Conservation (phyloP, 1,284 basidiomycete genomes). For the Abortiporus biennis region DNA sequence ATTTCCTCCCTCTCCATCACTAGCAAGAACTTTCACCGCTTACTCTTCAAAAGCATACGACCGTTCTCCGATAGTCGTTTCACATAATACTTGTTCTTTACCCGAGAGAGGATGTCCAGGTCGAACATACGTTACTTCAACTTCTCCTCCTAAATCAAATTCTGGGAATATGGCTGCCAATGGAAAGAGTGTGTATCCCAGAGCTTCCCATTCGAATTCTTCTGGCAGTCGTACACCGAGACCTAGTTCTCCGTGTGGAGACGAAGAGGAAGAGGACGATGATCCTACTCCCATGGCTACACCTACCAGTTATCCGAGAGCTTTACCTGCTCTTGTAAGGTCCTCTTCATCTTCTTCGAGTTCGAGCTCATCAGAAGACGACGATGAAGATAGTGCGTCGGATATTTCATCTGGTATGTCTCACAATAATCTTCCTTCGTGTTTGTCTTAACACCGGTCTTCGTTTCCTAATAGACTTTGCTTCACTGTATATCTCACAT, state of each 20-base stretch:
- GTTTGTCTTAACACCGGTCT: too few relatives aligned
- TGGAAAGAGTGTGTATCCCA: too few relatives aligned
- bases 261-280: conserved; percentile 14
- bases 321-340: conserved; percentile 45
- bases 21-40: conserved; percentile 50
- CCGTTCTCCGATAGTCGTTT: conserved; percentile 65
- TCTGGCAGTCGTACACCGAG: too few relatives aligned
- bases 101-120: conserved; percentile 68
- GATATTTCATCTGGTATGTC: too few relatives aligned
- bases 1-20: conserved; percentile 50
- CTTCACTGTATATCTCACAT: too few relatives aligned
- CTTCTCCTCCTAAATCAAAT: neutral
- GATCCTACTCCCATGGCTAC: conserved; percentile 30
- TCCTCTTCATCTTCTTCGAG: conserved; percentile 49
- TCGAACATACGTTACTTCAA: conserved; percentile 41
- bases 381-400: too few relatives aligned
- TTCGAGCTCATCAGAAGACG: too few relatives aligned
- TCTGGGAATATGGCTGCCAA: conserved; percentile 6
- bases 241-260: conserved; percentile 15
- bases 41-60: conserved; percentile 56
- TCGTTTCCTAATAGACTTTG: too few relatives aligned
- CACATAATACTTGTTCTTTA: conserved; percentile 58
- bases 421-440: too few relatives aligned
- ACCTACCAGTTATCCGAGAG: conserved; percentile 40
- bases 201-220: too few relatives aligned